Conservation (phyloP, 352 stramenopile genomes). For the Globisporangium emineosum region DNA sequence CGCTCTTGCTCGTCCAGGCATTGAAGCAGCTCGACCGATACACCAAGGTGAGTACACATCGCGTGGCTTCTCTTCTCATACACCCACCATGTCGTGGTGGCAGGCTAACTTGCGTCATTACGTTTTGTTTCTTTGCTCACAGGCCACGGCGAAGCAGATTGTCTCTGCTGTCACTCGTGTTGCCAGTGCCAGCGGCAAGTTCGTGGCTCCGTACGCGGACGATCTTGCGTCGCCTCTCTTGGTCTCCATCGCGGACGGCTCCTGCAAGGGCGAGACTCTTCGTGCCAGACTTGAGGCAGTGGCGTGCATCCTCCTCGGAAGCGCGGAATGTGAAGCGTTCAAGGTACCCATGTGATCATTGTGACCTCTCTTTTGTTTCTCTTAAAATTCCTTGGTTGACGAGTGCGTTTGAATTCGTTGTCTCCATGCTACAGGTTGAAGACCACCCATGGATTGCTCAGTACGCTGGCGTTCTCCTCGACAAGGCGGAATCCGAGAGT, state of each 20-base stretch:
- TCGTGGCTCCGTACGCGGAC: conserved; percentile 40
- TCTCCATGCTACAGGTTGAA: conserved; percentile 15
- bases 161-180: conserved; percentile 49
- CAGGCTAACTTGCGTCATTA: not conserved
- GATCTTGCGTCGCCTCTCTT: conserved; percentile 45
- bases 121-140: not conserved
- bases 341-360: conserved; percentile 8
- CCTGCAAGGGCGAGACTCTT: conserved; percentile 45
- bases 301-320: conserved; percentile 44
- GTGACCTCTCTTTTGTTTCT: too few species aligned
- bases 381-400: too few species aligned
- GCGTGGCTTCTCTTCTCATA: too few species aligned
- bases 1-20: conserved; percentile 39
- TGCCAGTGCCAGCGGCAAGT: conserved; percentile 34
- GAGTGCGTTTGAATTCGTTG: too few species aligned
- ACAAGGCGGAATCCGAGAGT: conserved; percentile 45
- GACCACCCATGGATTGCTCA: conserved; percentile 43
- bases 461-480: conserved; percentile 39
- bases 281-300: conserved; percentile 47
- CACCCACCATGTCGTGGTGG: not conserved
- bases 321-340: conserved; percentile 33
- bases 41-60: conserved; percentile 44
- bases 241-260: conserved; percentile 42
- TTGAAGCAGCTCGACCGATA: conserved; percentile 66
- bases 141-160: conserved; percentile 47